Conservation (phyloP, 441 rosid genomes). For the Gossypium davidsonii region DNA sequence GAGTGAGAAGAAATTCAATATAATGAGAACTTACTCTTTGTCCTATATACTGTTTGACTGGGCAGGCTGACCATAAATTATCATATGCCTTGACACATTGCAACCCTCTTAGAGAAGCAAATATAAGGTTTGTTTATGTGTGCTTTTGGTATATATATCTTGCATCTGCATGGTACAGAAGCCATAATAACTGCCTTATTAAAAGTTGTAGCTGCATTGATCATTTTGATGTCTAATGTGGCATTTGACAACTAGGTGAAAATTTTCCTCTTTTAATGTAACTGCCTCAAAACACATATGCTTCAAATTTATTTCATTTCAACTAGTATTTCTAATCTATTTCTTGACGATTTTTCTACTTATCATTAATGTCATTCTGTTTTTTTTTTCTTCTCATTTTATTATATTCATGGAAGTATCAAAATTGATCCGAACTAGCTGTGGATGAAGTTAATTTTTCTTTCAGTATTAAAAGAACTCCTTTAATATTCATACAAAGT, state of each 20-base stretch:
- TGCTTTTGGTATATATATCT: conserved; percentile 21
- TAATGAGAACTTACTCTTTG: neutral
- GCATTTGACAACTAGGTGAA: neutral
- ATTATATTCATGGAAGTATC: neutral
- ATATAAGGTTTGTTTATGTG: conserved; percentile 58
- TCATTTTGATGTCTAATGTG: neutral
- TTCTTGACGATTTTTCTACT: neutral
- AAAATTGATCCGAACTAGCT: neutral
- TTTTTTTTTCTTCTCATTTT: neutral
- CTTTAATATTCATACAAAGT: neutral
- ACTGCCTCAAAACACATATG: neutral
- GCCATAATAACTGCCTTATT: neutral
- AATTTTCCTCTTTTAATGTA: neutral
- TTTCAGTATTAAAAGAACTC: neutral
- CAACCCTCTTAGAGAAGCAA: conserved; percentile 57
- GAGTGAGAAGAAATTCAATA: neutral
- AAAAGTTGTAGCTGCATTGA: neutral
- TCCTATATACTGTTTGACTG: conserved; percentile 13
- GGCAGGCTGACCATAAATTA: conserved; percentile 89
- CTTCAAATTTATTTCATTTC: neutral
- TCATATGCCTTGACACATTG: conserved; percentile 80
- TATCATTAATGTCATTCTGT: neutral
- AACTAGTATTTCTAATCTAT: neutral
- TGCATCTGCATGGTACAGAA: conserved; percentile 12
- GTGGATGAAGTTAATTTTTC: neutral